phyloP scores from a whole-genome alignment of 768 basidiomycete genomes.

The Lyophyllum atratum region DNA sequence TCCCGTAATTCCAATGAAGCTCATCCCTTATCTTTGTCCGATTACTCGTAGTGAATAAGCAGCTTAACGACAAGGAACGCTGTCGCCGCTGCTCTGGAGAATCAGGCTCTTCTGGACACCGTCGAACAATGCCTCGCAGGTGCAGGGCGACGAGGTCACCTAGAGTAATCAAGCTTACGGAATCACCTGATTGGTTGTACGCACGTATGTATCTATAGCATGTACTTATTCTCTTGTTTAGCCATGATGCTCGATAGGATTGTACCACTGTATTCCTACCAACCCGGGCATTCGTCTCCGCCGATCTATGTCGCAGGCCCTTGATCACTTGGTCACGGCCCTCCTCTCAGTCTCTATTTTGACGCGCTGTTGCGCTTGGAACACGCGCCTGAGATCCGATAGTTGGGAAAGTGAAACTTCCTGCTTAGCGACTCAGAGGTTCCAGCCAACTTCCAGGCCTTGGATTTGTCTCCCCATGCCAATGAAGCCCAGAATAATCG shows the following conservation, averaged over 20 bases:
- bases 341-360: not conserved
- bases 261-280: not conserved
- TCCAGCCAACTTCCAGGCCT: not conserved
- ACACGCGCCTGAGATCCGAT: not conserved
- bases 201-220: constrained; percentile 21
- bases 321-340: not conserved
- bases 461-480: not conserved
- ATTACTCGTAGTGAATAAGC: constrained; percentile 81
- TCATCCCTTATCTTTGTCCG: not conserved
- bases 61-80: constrained; percentile 97
- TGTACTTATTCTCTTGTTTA: constrained; percentile 7
- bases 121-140: constrained; percentile 68
- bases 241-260: not conserved
- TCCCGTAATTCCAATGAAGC: not conserved
- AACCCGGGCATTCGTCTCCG: not conserved
- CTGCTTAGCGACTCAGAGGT: not conserved
- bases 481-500: not conserved
- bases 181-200: not conserved
- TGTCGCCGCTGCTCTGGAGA: constrained; percentile 97
- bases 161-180: constrained; percentile 19
- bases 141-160: constrained; percentile 31
- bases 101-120: constrained; percentile 80
- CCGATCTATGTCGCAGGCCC: not conserved
- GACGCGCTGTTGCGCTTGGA: not conserved
- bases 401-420: not conserved